Conservation (phyloP, 768 basidiomycete genomes). For the Boletellus ananas region DNA sequence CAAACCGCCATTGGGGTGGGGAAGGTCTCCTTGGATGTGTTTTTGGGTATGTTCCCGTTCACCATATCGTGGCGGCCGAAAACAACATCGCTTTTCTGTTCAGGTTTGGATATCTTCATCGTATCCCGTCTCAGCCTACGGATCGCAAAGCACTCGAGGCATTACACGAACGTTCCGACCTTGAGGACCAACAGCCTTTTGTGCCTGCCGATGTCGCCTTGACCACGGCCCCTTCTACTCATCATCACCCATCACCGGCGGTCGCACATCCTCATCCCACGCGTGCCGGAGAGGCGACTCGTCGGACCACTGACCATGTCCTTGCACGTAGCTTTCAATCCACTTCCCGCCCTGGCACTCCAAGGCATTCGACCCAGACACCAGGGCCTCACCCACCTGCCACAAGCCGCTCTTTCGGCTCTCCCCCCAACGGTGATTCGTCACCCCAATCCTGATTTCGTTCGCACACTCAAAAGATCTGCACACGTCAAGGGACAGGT, state of each 20-base stretch:
- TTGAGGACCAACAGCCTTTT: slow-evolving; percentile 64
- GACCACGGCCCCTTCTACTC: slow-evolving; percentile 1
- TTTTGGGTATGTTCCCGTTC: slow-evolving; percentile 66
- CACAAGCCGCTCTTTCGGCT: slow-evolving; percentile 34
- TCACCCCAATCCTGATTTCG: slow-evolving; percentile 37
- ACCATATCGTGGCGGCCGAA: background rate
- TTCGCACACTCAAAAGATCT: slow-evolving; percentile 35
- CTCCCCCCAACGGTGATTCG: slow-evolving; percentile 48
- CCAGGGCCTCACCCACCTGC: slow-evolving; percentile 31
- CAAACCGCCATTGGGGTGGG: slow-evolving; percentile 97
- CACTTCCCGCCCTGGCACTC: slow-evolving; percentile 25
- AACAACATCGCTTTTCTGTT: slow-evolving; percentile 4
- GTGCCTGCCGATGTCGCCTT: slow-evolving; percentile 60
- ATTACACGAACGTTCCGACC: slow-evolving; percentile 48
- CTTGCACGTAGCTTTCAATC: slow-evolving; percentile 18
- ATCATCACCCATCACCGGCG: slow-evolving; percentile 10
- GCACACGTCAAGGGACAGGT: slow-evolving; percentile 31
- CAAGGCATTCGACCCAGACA: slow-evolving; percentile 25
- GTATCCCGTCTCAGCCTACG: slow-evolving; percentile 77
- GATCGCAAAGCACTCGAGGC: slow-evolving; percentile 58
- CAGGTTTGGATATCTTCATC: slow-evolving; percentile 88
- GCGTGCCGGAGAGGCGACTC: slow-evolving; percentile 17
- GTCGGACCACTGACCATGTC: slow-evolving; percentile 11
- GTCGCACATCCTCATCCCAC: slow-evolving; percentile 31
- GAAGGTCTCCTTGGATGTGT: slow-evolving; percentile 94